A percentile compares a stretch with the other conserved stretches of the same genome.
These are phyloP conservation scores for Lentinula sp. DNA, from an alignment of 768 basidiomycete genomes.

Conservation along the genomic window DNA sequence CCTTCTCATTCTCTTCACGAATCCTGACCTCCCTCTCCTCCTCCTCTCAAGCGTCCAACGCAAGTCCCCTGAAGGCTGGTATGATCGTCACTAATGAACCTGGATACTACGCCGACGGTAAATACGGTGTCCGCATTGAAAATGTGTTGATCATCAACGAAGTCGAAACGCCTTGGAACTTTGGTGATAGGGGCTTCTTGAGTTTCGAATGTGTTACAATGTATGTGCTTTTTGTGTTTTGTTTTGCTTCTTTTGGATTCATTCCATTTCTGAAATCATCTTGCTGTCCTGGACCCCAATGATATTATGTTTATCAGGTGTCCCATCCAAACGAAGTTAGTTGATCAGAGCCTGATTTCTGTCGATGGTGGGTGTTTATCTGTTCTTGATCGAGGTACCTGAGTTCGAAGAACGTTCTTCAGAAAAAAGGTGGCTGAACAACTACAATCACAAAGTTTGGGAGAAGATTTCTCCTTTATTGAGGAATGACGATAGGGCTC, in stretches of 20 bases:
- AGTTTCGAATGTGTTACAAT: conserved; percentile 85
- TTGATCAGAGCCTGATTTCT: conserved; percentile 59
- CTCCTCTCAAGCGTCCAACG: conserved; percentile 51
- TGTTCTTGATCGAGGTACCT: not conserved
- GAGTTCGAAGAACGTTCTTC: not conserved
- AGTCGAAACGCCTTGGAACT: conserved; percentile 66
- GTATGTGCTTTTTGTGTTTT: conserved; percentile 34
- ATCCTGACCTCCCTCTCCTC: not conserved
- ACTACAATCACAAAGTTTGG: conserved; percentile 72
- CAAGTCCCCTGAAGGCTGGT: conserved; percentile 65
- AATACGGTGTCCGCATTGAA: conserved; percentile 91
- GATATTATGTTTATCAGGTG: conserved; percentile 41
- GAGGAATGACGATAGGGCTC: conserved; percentile 49
- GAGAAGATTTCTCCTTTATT: conserved; percentile 73
- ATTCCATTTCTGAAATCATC: not conserved
- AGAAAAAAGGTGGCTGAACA: conserved; percentile 79
- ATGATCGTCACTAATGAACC: conserved; percentile 95
- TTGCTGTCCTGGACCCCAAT: not conserved
- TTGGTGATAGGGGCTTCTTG: conserved; percentile 80
- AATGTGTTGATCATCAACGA: conserved; percentile 77
- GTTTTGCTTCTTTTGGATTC: not conserved
- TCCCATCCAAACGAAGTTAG: conserved; percentile 83
- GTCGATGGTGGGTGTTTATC: conserved; percentile 20
- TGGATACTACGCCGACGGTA: conserved; percentile 87
- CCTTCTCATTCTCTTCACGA: not conserved